A percentile compares a stretch with the other conserved stretches of the same genome.
Evolutionary conservation across 108 stramenopile genomes (phyloP).

Genomic region (Parietichytrium sp.): DNA sequence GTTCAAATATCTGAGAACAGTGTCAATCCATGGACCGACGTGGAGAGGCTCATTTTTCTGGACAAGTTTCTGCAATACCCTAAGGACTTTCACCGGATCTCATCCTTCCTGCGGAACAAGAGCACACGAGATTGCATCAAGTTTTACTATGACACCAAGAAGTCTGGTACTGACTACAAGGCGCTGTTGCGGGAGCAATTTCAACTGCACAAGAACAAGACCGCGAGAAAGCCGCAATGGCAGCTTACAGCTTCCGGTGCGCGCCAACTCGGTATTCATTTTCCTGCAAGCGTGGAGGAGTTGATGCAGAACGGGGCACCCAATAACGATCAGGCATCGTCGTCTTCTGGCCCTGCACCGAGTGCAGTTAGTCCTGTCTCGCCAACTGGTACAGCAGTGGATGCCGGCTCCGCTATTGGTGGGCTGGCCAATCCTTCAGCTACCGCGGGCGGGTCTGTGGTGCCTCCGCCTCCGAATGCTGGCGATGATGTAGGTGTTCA

Average conservation of each 20-base stretch:
- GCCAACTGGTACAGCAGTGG: too few species aligned
- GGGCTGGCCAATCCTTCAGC: too few species aligned
- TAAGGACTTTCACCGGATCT: slow-evolving; percentile 90
- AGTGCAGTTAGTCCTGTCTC: too few species aligned
- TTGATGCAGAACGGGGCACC: neutral
- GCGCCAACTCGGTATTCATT: neutral
- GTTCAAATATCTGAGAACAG: neutral
- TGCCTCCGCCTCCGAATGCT: slow-evolving; percentile 6
- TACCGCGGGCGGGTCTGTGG: neutral
- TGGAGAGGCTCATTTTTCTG: slow-evolving; percentile 95
- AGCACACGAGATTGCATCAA: slow-evolving; percentile 79
- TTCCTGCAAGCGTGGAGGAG: neutral
- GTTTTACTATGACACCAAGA: slow-evolving; percentile 92
- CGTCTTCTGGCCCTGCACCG: too few species aligned
- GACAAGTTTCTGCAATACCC: slow-evolving; percentile 93
- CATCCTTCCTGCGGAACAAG: slow-evolving; percentile 83
- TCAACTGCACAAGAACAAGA: slow-evolving; percentile 3
- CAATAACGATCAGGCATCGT: neutral
- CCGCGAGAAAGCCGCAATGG: slow-evolving; percentile 27
- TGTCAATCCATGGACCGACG: slow-evolving; percentile 79
- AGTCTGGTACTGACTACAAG: slow-evolving; percentile 68
- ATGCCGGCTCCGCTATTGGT: too few species aligned
- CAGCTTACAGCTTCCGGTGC: neutral
- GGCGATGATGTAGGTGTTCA: too few species aligned
- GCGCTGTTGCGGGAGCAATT: slow-evolving; percentile 9